Base-by-base conservation (phyloP, 2,329 filamentous ascomycete genomes). In the Alternaria infectoria region DNA sequence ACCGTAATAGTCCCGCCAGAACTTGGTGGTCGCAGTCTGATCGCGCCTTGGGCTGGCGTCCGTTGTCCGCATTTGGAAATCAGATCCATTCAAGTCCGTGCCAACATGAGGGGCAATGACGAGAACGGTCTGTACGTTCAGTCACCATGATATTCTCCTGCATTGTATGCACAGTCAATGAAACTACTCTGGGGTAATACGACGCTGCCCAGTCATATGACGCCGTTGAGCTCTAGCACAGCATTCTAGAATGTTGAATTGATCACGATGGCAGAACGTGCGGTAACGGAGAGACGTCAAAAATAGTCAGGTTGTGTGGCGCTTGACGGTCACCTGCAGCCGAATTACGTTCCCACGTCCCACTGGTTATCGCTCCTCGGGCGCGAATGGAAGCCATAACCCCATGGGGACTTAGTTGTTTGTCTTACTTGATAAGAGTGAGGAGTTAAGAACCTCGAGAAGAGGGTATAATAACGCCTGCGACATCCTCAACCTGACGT, bases 51-150 rank as follows among this genome's bases (percentile, higher is more conserved):
- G 65, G 59, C 58, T 70, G 64, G 67, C 64, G 62, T 72, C 66
- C 45, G 57, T 69, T 73, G 66, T 70, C 72, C 72, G 65, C 60
- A 72, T 70, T 67, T 55, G 72, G 72, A 73, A 68, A 74, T 74
- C 66, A 61, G 65, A 74, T 74, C 72, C 72, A 74, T 69, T 52
- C 59, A 58, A 69, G 71, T 65, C 69, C 69, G 70, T 73, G 70
- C 72, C 64, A 69, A 60, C 59, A 64, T 64, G 72, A 73, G 72
- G 72, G 71, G 71, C 64, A 69, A 56, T 36, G 63, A 68, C 67
- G 59, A 73, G 69, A 69, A 69, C 65, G 58, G 70, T 65, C 68
- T 69, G 23, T 61, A 52, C n/a, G 44, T 60, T 68, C 28, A 62
- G 65, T 73, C 68, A 71, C 64, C 30, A 73, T 69, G 69, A 72